A percentile compares a stretch with the other conserved stretches of the same genome.
Conservation (phyloP, 768 basidiomycete species). For the Kwoniella newhampshirensis region DNA sequence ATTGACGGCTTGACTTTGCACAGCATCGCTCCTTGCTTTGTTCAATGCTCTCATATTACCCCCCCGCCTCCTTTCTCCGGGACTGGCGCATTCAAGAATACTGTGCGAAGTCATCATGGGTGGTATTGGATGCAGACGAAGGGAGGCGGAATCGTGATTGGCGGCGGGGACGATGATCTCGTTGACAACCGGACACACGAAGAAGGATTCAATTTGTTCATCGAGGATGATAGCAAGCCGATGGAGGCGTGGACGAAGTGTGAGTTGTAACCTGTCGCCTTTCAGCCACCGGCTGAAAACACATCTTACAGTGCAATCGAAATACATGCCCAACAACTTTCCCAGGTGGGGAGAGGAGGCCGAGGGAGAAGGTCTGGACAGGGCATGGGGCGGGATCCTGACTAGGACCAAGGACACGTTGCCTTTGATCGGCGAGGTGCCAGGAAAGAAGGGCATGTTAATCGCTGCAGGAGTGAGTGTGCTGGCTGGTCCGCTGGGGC, state of each 20-base stretch:
- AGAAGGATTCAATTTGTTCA: conserved; percentile 20
- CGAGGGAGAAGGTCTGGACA: conserved; percentile 34
- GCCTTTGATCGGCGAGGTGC: conserved; percentile 39
- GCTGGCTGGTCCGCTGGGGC: neutral
- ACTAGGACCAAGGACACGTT: conserved; percentile 34
- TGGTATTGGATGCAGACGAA: too few relatives aligned
- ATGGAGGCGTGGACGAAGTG: conserved; percentile 14
- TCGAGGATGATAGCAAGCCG: conserved; percentile 15
- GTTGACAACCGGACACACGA: conserved; percentile 12
- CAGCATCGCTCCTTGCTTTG: conserved; percentile 21
- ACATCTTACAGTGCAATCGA: conserved; percentile 23
- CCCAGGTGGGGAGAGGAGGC: conserved; percentile 31
- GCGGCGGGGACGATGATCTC: conserved; percentile 3
- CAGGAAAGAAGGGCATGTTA: conserved; percentile 32
- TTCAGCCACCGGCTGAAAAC: too few relatives aligned
- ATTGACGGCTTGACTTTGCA: neutral
- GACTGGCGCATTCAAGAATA: too few relatives aligned
- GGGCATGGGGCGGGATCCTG: conserved; percentile 40
- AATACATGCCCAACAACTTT: conserved; percentile 28
- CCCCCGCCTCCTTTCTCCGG: conserved; percentile 23
- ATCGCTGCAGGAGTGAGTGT: conserved; percentile 30
- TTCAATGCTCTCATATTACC: conserved; percentile 22
- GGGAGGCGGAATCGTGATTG: too few relatives aligned
- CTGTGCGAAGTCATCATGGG: too few relatives aligned
- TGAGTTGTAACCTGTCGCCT: conserved; percentile 10